Conservation (phyloP, 495 filamentous ascomycete species). For the Diplogelasinospora grovesii region DNA sequence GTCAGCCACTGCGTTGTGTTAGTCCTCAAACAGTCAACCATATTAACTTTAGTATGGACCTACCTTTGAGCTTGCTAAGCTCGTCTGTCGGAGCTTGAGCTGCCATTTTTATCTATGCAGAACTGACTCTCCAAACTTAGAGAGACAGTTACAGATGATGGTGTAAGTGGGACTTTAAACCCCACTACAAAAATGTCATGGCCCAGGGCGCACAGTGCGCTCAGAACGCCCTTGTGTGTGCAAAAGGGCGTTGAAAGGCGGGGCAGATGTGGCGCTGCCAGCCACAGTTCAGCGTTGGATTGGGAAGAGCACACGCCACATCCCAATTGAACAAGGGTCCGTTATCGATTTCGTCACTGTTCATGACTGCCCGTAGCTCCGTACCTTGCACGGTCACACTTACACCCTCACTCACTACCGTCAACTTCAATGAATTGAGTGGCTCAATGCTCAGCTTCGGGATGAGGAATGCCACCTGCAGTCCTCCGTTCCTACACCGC, state of each 20-base stretch:
- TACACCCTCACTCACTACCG: too few relatives aligned
- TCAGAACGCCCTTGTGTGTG: neutral
- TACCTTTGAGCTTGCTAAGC: conserved; percentile 38
- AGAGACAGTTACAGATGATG: neutral
- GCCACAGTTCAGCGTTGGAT: neutral
- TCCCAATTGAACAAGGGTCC: neutral
- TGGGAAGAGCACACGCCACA: conserved; percentile 7
- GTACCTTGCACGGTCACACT: too few relatives aligned
- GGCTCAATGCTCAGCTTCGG: conserved; percentile 18
- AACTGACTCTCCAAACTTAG: neutral
- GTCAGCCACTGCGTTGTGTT: conserved; percentile 38
- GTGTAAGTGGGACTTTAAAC: neutral
- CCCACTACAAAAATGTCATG: neutral
- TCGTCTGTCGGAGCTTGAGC: conserved; percentile 35
- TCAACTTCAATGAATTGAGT: too few relatives aligned
- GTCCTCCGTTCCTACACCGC: conserved; percentile 28
- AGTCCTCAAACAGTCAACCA: neutral
- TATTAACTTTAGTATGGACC: conserved; percentile 6
- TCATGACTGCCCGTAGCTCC: too few relatives aligned
- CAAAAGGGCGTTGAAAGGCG: conserved; percentile 2
- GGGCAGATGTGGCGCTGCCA: conserved; percentile 11
- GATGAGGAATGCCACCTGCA: conserved; percentile 54
- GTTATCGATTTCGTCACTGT: conserved; percentile 15
- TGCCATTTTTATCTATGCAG: conserved; percentile 28
- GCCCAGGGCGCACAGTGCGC: too few relatives aligned